Percentiles rank a stretch among this genome's conserved stretches.
phyloP scores from a whole-genome alignment of 2,329 filamentous ascomycete species.

The Cladophialophora chaetospira region DNA sequence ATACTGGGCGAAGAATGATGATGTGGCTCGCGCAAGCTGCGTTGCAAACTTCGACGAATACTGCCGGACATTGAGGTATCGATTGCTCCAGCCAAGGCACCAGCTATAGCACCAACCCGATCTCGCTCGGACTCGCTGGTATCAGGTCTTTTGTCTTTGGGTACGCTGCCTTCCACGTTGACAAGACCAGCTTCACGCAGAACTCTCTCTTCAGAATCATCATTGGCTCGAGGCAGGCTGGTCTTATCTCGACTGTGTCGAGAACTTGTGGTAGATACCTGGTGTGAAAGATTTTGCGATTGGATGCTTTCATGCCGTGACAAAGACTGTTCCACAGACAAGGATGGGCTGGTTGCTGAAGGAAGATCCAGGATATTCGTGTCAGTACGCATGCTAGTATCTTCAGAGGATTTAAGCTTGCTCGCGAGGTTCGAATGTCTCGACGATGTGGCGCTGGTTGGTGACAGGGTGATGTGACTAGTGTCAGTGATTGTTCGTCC shows the following conservation, averaged over 20 bases:
- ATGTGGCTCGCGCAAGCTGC: slow-evolving; percentile 75
- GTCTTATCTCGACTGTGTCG: slow-evolving; percentile 40
- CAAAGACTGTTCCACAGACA: slow-evolving; percentile 16
- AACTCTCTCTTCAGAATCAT: slow-evolving; percentile 66
- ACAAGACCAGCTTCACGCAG: slow-evolving; percentile 69
- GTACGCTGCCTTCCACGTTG: slow-evolving; percentile 45
- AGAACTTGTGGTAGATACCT: slow-evolving; percentile 43
- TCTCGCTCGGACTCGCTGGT: slow-evolving; percentile 49
- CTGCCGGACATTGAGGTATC: slow-evolving; percentile 61
- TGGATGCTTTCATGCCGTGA: slow-evolving; percentile 30
- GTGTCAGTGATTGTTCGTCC: slow-evolving; percentile 27
- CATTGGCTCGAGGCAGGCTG: slow-evolving; percentile 27
- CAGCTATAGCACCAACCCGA: slow-evolving; percentile 42
- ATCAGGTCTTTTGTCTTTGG: slow-evolving; percentile 43
- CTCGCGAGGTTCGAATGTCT: slow-evolving; percentile 22
- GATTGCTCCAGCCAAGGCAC: slow-evolving; percentile 42
- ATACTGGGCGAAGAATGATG: slow-evolving; percentile 49
- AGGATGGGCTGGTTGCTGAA: slow-evolving; percentile 10
- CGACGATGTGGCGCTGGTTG: slow-evolving; percentile 26
- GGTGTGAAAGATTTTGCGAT: slow-evolving; percentile 38
- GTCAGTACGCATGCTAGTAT: slow-evolving; percentile 10
- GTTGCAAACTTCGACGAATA: slow-evolving; percentile 82
- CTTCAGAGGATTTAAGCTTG: slow-evolving; percentile 21
- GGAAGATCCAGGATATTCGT: slow-evolving; percentile 14
- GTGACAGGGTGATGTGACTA: slow-evolving; percentile 26